phyloP scores from a whole-genome alignment of 306 rosid species.

The Acacia crassicarpa region DNA sequence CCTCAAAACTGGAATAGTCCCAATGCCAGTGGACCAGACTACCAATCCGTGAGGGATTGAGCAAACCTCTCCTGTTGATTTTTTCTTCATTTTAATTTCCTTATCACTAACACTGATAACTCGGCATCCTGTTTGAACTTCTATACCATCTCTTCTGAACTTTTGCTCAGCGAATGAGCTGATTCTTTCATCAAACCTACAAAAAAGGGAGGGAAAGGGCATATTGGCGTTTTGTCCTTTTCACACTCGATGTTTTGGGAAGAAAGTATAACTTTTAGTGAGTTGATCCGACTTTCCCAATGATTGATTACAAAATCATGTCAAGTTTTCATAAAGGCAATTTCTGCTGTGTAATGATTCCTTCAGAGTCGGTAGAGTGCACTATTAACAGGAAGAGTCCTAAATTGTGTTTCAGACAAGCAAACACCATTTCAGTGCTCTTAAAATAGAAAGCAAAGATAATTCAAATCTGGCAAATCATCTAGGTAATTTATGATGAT shows the following conservation, averaged over 20 bases:
- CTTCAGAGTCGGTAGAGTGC: neutral
- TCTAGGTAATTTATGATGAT: neutral
- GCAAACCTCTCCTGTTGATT: slow-evolving; percentile 69
- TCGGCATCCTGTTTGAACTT: slow-evolving; percentile 88
- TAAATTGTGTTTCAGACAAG: neutral
- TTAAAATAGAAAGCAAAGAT: slow-evolving; percentile 9
- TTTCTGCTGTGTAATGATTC: neutral
- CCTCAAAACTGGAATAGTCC: slow-evolving; percentile 85
- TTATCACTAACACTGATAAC: slow-evolving; percentile 74
- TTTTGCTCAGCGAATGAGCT: slow-evolving; percentile 88
- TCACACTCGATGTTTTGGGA: neutral
- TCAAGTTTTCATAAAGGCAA: slow-evolving; percentile 10
- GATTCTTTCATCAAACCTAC: slow-evolving; percentile 93
- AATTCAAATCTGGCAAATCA: neutral
- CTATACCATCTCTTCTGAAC: slow-evolving; percentile 82
- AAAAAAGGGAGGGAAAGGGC: neutral
- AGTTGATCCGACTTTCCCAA: neutral
- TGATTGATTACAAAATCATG: slow-evolving; percentile 20
- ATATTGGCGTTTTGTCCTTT: slow-evolving; percentile 10
- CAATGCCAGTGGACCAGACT: slow-evolving; percentile 94
- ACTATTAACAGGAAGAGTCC: slow-evolving; percentile 9
- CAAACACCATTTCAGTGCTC: slow-evolving; percentile 4
- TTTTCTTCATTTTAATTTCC: slow-evolving; percentile 67
- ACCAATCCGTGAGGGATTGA: slow-evolving; percentile 82
- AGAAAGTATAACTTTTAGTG: neutral